Evolutionary conservation across 2,329 filamentous ascomycete species (phyloP), one percentile per base, ranked within the genome.

Genomic region (Neonectria neomacrospora): DNA sequence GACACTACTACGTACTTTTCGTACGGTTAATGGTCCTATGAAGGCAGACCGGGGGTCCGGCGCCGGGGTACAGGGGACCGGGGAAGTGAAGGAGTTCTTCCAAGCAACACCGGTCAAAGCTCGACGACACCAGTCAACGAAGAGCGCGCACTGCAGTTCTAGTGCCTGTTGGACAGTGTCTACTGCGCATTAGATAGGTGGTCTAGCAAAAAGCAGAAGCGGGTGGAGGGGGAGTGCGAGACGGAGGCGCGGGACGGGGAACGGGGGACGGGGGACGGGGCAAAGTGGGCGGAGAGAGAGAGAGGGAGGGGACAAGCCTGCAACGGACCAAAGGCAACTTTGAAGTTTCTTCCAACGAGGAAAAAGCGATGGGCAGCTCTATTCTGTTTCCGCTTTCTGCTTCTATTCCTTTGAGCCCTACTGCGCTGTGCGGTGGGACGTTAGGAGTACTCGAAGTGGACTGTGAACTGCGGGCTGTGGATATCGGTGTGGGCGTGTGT

Each of bases 281-380:
- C 48, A 57, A 39, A 53, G 20, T 14, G 37, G 41, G 58, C 42
- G 32, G 14, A 18, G 23, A 26, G 23, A 7, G 34, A 42, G 18
- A 54, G 52, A 28, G 48, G 53, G 48, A 57, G 59, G 61, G 69
- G 67, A 70, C 59, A 71, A 62, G 70, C 69, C 60, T 61, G 64
- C 64, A 64, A 67, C 67, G 67, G 70, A 71, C 67, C 69, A 72
- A 72, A 61, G 70, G 70, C 67, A 69, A 60, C 23, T 47, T 51
- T 61, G 47, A 20, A 48, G 42, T 22, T 54, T 52, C 65, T 66
- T 64, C 57, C 12, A 54, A 45, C n/a, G 8, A 39, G 23, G 8
- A 39, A 9, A 41, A 22, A 54, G 4, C 53, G 53, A 54, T 54
- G 54, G 23, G 16, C 48, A 58, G 54, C 60, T 58, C 45, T 58